phyloP scores from a whole-genome alignment of 768 basidiomycete genomes.

The Rhizopogon roseolus region DNA sequence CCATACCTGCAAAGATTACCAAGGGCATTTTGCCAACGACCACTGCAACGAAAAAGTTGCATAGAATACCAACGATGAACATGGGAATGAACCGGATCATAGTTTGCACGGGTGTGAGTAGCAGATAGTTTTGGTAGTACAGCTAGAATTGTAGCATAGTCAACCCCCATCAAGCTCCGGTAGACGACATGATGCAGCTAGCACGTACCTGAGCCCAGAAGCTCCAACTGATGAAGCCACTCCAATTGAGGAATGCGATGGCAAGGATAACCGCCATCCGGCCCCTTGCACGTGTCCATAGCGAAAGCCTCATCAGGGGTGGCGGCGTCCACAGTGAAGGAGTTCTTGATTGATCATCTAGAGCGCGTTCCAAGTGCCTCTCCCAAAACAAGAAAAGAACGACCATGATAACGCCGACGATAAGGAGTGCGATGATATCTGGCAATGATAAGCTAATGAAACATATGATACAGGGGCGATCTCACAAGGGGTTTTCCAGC shows the following conservation, averaged over 20 bases:
- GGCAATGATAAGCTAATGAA: conserved; percentile 13
- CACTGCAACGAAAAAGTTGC: conserved; percentile 62
- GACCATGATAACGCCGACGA: conserved; percentile 55
- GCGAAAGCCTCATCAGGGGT: conserved; percentile 57
- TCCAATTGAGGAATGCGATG: conserved; percentile 64
- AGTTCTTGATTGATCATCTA: conserved; percentile 9
- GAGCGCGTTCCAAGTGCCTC: conserved; percentile 43
- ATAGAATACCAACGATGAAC: conserved; percentile 58
- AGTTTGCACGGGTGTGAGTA: conserved; percentile 49
- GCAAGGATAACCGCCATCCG: conserved; percentile 55
- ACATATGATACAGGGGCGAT: background rate
- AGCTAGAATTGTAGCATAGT: conserved; percentile 32
- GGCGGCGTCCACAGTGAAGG: conserved; percentile 39
- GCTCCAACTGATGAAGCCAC: conserved; percentile 48
- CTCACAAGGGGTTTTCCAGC: conserved; percentile 60
- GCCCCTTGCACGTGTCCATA: conserved; percentile 63
- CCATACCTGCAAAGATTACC: conserved; percentile 49
- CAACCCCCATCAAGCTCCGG: conserved; percentile 6
- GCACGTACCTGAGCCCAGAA: conserved; percentile 43
- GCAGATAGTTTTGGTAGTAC: conserved; percentile 66
- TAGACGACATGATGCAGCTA: conserved; percentile 14
- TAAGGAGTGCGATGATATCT: conserved; percentile 71
- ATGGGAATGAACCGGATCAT: conserved; percentile 70
- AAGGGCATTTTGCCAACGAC: conserved; percentile 52
- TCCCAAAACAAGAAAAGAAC: conserved; percentile 64